A percentile compares a stretch with the other conserved stretches of the same genome.
Evolutionary conservation across 768 basidiomycete species (phyloP).

Genomic region (Suillus occidentalis): DNA sequence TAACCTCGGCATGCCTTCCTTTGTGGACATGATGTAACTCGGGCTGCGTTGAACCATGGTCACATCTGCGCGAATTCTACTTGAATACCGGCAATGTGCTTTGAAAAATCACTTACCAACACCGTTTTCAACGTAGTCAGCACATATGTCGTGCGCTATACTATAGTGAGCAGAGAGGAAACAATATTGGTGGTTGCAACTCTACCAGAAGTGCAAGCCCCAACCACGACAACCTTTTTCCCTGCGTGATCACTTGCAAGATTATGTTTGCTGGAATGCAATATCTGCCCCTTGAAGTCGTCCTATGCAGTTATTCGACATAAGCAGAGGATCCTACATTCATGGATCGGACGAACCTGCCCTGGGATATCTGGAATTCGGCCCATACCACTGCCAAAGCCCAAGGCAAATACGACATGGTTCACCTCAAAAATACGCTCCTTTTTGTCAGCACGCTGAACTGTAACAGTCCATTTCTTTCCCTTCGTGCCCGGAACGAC

Average conservation of each 20-base stretch:
- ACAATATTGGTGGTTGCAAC: neutral
- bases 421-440: slow-evolving; percentile 43
- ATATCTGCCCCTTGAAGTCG: slow-evolving; percentile 58
- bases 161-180: slow-evolving; percentile 2
- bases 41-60: slow-evolving; percentile 53
- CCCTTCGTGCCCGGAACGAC: slow-evolving; percentile 34
- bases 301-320: slow-evolving; percentile 34
- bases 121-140: slow-evolving; percentile 45
- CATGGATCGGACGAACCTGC: slow-evolving; percentile 31
- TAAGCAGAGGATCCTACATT: neutral
- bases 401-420: slow-evolving; percentile 51
- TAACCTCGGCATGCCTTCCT: slow-evolving; percentile 36
- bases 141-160: slow-evolving; percentile 49
- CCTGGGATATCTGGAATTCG: slow-evolving; percentile 47
- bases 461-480: slow-evolving; percentile 43
- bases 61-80: slow-evolving; percentile 30
- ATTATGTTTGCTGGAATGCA: slow-evolving; percentile 60
- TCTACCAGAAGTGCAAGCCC: slow-evolving; percentile 59
- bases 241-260: slow-evolving; percentile 56
- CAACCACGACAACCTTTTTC: slow-evolving; percentile 72
- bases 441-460: slow-evolving; percentile 35
- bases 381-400: slow-evolving; percentile 45
- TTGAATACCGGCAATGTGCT: neutral
- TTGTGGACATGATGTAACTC: slow-evolving; percentile 52
- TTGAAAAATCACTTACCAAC: slow-evolving; percentile 35